These are phyloP conservation scores for Pilaira anomala DNA, from an alignment of 192 early-diverging fungal species.

Conservation along the genomic window DNA sequence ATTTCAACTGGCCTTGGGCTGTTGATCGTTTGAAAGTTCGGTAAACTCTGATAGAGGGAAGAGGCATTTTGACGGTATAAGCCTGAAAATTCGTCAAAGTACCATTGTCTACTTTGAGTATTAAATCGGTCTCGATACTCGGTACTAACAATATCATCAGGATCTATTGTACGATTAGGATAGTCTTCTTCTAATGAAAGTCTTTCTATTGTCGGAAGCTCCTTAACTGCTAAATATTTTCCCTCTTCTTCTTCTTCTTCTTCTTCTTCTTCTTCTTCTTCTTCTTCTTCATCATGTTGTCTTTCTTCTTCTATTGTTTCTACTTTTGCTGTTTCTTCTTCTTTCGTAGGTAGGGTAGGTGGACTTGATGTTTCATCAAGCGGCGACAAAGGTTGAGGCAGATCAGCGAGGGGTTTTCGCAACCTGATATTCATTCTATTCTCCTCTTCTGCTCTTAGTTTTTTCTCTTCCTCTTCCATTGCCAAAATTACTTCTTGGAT, in stretches of 20 bases:
- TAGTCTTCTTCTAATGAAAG: conserved; percentile 1
- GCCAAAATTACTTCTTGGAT: no score
- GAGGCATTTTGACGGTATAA: conserved; percentile 22
- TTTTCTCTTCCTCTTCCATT: no score
- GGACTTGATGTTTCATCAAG: no score
- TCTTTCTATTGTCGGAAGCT: background rate
- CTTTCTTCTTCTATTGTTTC: background rate
- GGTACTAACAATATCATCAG: background rate
- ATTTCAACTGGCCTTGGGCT: background rate
- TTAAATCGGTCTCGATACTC: conserved; percentile 21
- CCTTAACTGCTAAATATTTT: no score
- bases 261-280: background rate
- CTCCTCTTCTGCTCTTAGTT: no score
- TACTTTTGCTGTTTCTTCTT: background rate
- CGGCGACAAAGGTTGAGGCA: no score
- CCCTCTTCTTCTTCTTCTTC: background rate
- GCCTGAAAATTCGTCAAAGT: conserved; percentile 28
- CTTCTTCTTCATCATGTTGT: background rate
- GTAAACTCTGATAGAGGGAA: background rate
- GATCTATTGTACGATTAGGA: background rate
- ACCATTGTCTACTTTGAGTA: conserved; percentile 17
- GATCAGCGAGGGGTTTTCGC: no score
- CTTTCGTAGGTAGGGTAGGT: no score
- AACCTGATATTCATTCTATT: no score
- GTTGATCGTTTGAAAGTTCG: background rate